Base-by-base conservation (phyloP, 768 basidiomycete species). In the Lactifluus subvellereus region DNA sequence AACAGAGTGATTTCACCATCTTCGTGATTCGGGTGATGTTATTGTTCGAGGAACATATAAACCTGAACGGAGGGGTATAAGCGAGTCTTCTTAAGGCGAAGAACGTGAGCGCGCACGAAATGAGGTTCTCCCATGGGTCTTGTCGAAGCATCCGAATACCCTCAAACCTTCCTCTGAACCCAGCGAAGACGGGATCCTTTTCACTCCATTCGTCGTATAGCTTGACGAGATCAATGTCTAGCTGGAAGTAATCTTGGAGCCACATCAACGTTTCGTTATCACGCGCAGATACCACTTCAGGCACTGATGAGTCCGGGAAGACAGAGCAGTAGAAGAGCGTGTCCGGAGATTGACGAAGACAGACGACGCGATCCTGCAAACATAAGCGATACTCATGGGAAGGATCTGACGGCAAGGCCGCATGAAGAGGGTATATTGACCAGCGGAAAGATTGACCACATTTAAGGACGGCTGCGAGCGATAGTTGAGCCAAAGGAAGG, bases 1-100 rank as follows among this genome's bases (percentile, higher is more conserved):
- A 80, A 72, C 91, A 92, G 14, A 98, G 82, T 20, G 83, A 80
- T 64, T 91, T 88, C 33, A 98, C 86, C 89, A 98, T 94, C 61
- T 89, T 90, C 16, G 92, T 89, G 69, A 99, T 99, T 6, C 97
- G 89, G 6, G 84, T 76, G 55, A 99, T 98, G 69, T 98, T 94
- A 73, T 98, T 98, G 71, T 98, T 98, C 2, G 93, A 91, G 2
- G 94, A 97, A 72, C 96, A 98, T 67, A 99, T 97, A 77, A 98
- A 99, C 9, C 95, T 96, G 57, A 6, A 49, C 0, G 30, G 7
- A 35, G 8, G 45, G 10, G 58, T 45, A 40, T 45, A 32, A 50
- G 49, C 35, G 42, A 58, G 48, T 43, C 20, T 14, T 20, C 22
- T 1, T 9, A 14, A 32, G 10, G 55, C 32, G 43, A 49, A 53